Base-by-base conservation (phyloP, 768 basidiomycete species). In the Hericium coralloides region DNA sequence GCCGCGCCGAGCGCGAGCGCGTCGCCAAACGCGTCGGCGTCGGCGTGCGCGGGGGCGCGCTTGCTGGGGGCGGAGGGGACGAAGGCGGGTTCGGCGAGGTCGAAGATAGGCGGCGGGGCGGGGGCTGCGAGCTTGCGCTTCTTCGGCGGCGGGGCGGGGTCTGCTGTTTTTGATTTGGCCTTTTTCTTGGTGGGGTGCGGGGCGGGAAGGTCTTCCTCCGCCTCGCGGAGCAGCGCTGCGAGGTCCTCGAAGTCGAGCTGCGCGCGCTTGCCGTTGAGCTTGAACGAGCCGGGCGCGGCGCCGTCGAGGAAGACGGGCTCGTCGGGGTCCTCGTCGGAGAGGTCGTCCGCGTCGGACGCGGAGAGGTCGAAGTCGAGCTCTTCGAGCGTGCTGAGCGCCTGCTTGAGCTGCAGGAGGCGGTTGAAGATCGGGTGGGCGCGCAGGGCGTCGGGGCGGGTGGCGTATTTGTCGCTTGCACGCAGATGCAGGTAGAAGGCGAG, bases 401-500 rank as follows among this genome's bases (percentile, higher is more conserved):
- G 84, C 70, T 95, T 95, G 49, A 98, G 80, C 14, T 83, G 79
- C 31, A 95, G 75, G 3, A 98, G 79, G 10, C 93, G 87, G 31
- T 75, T 71, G 57, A 92, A 76, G 63, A 93, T 83, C 4, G 90
- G 87, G 66, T 85, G 87, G 15, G 75, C 70, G 66, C 79, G 82
- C 55, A 92, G 78, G 39, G 80, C 78, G 58, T 81, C 78, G 10
- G 81, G 87, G 38, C 76, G 79, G 55, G 76, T 75, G 7, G 79
- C 75, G 66, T 84, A 83, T 70, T 87, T 81, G 59, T 80, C 75
- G 41, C 79, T 79, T 22, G 88, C 76, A 17, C 89, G 83, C n/a
- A 98, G 77, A 68, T 94, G 84, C 41, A 98, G 74, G 72, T 95
- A 98, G 73, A 94, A 98, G 1, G 94, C 89, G 48, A 98, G 84